Evolutionary conservation across 2,329 filamentous ascomycete species (phyloP).

Genomic region (Penicillium sp.): DNA sequence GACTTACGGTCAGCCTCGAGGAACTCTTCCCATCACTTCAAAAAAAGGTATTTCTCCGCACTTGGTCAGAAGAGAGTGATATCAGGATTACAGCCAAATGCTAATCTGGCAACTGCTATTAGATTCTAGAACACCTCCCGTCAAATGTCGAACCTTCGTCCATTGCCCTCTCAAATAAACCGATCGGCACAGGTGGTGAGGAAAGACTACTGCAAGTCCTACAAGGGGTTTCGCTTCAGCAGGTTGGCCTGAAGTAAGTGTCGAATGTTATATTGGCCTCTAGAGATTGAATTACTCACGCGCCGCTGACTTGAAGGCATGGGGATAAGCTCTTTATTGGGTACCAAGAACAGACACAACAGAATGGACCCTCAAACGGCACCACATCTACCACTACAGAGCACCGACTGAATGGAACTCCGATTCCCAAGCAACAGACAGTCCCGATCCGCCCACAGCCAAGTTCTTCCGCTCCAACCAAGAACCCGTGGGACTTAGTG

Average conservation of each 20-base stretch:
- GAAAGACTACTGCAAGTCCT: slow-evolving; percentile 54
- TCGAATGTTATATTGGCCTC: background rate
- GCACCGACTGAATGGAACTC: slow-evolving; percentile 41
- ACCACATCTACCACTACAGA: slow-evolving; percentile 23
- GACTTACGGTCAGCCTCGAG: slow-evolving; percentile 72
- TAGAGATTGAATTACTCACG: slow-evolving; percentile 12
- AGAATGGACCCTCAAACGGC: slow-evolving; percentile 49
- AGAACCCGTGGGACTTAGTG: slow-evolving; percentile 91
- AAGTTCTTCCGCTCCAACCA: slow-evolving; percentile 62
- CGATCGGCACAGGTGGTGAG: slow-evolving; percentile 57
- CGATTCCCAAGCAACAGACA: slow-evolving; percentile 53
- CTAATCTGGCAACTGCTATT: slow-evolving; percentile 10
- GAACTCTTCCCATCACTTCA: slow-evolving; percentile 67
- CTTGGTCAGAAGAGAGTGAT: background rate
- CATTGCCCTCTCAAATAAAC: slow-evolving; percentile 60
- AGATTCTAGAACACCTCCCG: slow-evolving; percentile 63
- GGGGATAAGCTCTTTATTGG: slow-evolving; percentile 87
- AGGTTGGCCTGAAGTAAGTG: slow-evolving; percentile 58
- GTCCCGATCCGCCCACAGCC: slow-evolving; percentile 62
- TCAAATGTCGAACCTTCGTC: slow-evolving; percentile 55
- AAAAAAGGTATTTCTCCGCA: slow-evolving; percentile 38
- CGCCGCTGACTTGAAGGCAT: slow-evolving; percentile 58
- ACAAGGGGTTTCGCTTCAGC: slow-evolving; percentile 55
- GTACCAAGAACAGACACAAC: slow-evolving; percentile 62
- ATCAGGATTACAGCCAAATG: background rate